A percentile compares a stretch with the other conserved stretches of the same genome.
Evolutionary conservation across 2,329 filamentous ascomycete species (phyloP).

Genomic region (Verticillium dahliae): DNA sequence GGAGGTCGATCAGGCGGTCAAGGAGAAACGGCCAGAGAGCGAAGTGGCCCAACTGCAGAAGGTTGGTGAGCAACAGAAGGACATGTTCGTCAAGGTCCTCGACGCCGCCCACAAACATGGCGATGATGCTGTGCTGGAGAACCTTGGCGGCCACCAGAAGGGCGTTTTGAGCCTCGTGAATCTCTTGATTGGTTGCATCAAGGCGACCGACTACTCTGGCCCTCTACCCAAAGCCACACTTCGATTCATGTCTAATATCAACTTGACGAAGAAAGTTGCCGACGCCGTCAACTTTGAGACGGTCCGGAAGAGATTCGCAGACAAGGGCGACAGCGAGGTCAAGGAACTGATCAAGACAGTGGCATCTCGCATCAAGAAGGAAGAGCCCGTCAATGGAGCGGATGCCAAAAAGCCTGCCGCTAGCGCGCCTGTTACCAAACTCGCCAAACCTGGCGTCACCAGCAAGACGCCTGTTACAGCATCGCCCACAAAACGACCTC

Average conservation of each 20-base stretch:
- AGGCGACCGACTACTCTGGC: slow-evolving; percentile 43
- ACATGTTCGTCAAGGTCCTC: slow-evolving; percentile 42
- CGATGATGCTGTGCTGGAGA: slow-evolving; percentile 48
- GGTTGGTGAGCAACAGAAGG: slow-evolving; percentile 35
- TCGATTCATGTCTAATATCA: slow-evolving; percentile 54
- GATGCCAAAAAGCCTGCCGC: slow-evolving; percentile 15
- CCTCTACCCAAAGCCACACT: slow-evolving; percentile 50
- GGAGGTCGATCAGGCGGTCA: slow-evolving; percentile 34
- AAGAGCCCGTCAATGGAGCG: slow-evolving; percentile 16
- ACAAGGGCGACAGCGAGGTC: slow-evolving; percentile 58
- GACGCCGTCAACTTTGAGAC: slow-evolving; percentile 61
- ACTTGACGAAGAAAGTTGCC: slow-evolving; percentile 54
- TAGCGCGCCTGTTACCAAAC: slow-evolving; percentile 8
- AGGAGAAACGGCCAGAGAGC: slow-evolving; percentile 28
- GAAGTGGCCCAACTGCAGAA: slow-evolving; percentile 30
- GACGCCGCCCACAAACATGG: slow-evolving; percentile 48
- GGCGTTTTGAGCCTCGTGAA: slow-evolving; percentile 49
- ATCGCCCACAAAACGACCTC: slow-evolving; percentile 25
- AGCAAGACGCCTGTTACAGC: slow-evolving; percentile 21
- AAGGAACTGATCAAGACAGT: slow-evolving; percentile 56
- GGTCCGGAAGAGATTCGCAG: slow-evolving; percentile 56
- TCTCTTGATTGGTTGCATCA: slow-evolving; percentile 47
- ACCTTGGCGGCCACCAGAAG: slow-evolving; percentile 51
- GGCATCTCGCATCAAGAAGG: slow-evolving; percentile 36
- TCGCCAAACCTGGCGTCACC: slow-evolving; percentile 18